Conservation (phyloP, 345 rosid species). For the Kandelia obovata region DNA sequence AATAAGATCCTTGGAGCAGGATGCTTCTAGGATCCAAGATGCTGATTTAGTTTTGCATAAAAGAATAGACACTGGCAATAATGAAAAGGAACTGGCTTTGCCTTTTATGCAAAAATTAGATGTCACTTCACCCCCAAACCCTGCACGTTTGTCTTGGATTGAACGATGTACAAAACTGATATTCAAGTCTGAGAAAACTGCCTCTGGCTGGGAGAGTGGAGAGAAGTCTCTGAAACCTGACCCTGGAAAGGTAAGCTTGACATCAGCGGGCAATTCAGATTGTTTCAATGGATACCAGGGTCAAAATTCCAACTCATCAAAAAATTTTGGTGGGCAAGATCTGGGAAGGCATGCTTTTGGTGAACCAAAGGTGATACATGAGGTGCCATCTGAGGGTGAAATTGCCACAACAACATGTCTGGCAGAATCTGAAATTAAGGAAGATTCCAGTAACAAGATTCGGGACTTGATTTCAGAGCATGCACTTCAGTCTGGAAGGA, state of each 20-base stretch:
- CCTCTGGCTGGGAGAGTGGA: slow-evolving; percentile 21
- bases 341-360: slow-evolving; percentile 22
- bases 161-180: slow-evolving; percentile 58
- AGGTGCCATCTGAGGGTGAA: slow-evolving; percentile 37
- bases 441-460: slow-evolving; percentile 25
- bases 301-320: slow-evolving; percentile 15
- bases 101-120: slow-evolving; percentile 30
- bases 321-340: slow-evolving; percentile 16
- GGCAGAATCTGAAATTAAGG: slow-evolving; percentile 26
- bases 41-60: slow-evolving; percentile 32
- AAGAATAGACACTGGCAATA: slow-evolving; percentile 27
- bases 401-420: slow-evolving; percentile 12
- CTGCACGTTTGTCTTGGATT: slow-evolving; percentile 76
- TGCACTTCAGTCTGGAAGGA: slow-evolving; percentile 45
- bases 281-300: slow-evolving; percentile 20
- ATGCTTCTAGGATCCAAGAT: slow-evolving; percentile 31
- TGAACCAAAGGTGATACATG: slow-evolving; percentile 50
- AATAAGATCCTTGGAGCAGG: slow-evolving; percentile 37
- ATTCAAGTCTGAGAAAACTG: slow-evolving; percentile 56
- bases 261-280: slow-evolving; percentile 20
- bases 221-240: slow-evolving; percentile 29
- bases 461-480: slow-evolving; percentile 34
- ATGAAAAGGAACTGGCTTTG: slow-evolving; percentile 41
- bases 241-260: slow-evolving; percentile 24
- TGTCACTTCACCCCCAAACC: slow-evolving; percentile 35